A percentile compares a stretch with the other conserved stretches of the same genome.
Evolutionary conservation across 1,284 basidiomycete species (phyloP).

Genomic region (Volvariella surrecta): DNA sequence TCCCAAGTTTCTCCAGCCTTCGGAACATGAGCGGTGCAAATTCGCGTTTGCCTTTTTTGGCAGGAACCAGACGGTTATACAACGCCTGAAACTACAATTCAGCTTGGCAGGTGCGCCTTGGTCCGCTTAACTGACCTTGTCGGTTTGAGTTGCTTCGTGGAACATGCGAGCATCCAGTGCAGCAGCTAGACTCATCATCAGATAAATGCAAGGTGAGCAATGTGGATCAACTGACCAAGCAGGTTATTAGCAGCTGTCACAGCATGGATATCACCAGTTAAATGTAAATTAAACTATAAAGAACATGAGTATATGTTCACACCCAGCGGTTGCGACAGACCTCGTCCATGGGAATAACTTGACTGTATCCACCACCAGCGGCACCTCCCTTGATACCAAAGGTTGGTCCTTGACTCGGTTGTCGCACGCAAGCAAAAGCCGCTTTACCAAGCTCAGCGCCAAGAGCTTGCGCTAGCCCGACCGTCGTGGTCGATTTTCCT

Average conservation of each 20-base stretch:
- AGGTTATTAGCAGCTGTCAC: conserved; percentile 98
- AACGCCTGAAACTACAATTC: conserved; percentile 69
- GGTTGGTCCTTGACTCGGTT: conserved; percentile 97
- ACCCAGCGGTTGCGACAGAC: conserved; percentile 30
- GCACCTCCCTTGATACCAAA: conserved; percentile 99
- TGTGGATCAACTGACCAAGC: conserved; percentile 44
- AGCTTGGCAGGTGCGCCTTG: too few species aligned
- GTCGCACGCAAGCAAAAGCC: conserved; percentile 96
- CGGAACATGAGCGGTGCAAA: conserved; percentile 97
- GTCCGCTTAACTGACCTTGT: conserved; percentile 51
- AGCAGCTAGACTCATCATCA: conserved; percentile 51
- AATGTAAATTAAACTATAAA: conserved; percentile 86
- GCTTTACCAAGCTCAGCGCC: conserved; percentile 91
- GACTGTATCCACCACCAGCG: conserved; percentile 97
- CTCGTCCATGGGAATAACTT: conserved; percentile 99
- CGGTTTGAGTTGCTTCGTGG: conserved; percentile 94
- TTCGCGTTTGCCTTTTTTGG: conserved; percentile 90
- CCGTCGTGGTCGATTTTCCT: conserved; percentile 98
- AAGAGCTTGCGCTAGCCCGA: conserved; percentile 94
- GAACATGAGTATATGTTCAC: conserved; percentile 6
- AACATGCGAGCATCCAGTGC: conserved; percentile 97
- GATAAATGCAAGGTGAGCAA: background rate
- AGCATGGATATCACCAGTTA: conserved; percentile 98
- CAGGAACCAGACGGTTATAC: conserved; percentile 87
- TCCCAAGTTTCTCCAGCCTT: conserved; percentile 91